phyloP scores from a whole-genome alignment of 2,329 filamentous ascomycete species.

The Parafenestella ontariensis region DNA sequence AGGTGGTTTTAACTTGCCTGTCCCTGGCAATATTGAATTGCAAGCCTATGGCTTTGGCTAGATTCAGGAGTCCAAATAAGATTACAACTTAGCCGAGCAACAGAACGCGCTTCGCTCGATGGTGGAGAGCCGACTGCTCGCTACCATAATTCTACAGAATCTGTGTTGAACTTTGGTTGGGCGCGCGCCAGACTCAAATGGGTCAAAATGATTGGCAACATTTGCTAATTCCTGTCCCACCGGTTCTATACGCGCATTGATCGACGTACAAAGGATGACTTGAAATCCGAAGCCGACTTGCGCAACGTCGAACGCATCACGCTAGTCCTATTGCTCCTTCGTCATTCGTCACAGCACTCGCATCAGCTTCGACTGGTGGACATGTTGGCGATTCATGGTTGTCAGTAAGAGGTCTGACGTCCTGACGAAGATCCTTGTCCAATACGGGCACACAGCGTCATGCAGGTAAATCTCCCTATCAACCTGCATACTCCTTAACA shows the following conservation, averaged over 20 bases:
- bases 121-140: background rate
- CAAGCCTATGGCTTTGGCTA: background rate
- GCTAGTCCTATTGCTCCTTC: no score
- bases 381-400: background rate
- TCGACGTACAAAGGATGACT: background rate
- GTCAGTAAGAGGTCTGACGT: background rate
- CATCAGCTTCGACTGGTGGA: background rate
- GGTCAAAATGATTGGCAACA: background rate
- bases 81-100: no score
- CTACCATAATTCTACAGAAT: background rate
- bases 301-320: background rate
- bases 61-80: background rate
- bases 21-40: background rate
- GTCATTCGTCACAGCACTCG: constrained; percentile 2
- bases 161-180: background rate
- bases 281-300: background rate
- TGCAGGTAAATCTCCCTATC: background rate
- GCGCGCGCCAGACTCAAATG: background rate
- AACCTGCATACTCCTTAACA: background rate
- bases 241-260: background rate
- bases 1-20: background rate
- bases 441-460: constrained; percentile 1
- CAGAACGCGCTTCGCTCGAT: no score
- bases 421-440: background rate
- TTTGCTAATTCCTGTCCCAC: background rate